phyloP scores from a whole-genome alignment of 805 yeast genomes.

The Nakazawaea wickerhamii region DNA sequence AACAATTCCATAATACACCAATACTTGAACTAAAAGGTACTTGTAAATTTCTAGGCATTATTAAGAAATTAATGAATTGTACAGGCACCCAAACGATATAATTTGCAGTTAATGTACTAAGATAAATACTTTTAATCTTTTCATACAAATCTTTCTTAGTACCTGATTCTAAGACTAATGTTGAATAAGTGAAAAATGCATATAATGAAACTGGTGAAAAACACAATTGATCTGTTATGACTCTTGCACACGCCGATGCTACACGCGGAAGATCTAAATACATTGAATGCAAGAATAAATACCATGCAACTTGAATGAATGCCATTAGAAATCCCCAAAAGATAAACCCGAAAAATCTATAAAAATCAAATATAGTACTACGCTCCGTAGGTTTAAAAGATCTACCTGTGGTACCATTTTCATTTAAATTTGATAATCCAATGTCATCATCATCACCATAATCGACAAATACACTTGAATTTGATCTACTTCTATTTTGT shows the following conservation, averaged over 20 bases:
- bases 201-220: slow-evolving; percentile 84
- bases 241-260: slow-evolving; percentile 80
- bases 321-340: slow-evolving; percentile 85
- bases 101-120: slow-evolving; percentile 62
- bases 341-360: slow-evolving; percentile 72
- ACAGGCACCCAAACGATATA: slow-evolving; percentile 80
- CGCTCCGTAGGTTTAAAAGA: background rate
- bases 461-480: slow-evolving; percentile 26
- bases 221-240: slow-evolving; percentile 81
- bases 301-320: slow-evolving; percentile 86
- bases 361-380: slow-evolving; percentile 44
- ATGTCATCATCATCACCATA: slow-evolving; percentile 23
- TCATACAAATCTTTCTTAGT: slow-evolving; percentile 54
- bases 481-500: slow-evolving; percentile 1
- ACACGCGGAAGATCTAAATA: slow-evolving; percentile 80
- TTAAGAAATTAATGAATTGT: slow-evolving; percentile 66
- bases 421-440: slow-evolving; percentile 8
- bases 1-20: slow-evolving; percentile 93
- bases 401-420: background rate
- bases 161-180: slow-evolving; percentile 74
- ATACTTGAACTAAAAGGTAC: slow-evolving; percentile 86
- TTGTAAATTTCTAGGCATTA: slow-evolving; percentile 69
- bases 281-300: slow-evolving; percentile 67
- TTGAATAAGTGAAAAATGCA: slow-evolving; percentile 78
- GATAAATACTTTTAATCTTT: slow-evolving; percentile 62